Conservation (phyloP, 768 basidiomycete genomes). For the Astraeus odoratus region DNA sequence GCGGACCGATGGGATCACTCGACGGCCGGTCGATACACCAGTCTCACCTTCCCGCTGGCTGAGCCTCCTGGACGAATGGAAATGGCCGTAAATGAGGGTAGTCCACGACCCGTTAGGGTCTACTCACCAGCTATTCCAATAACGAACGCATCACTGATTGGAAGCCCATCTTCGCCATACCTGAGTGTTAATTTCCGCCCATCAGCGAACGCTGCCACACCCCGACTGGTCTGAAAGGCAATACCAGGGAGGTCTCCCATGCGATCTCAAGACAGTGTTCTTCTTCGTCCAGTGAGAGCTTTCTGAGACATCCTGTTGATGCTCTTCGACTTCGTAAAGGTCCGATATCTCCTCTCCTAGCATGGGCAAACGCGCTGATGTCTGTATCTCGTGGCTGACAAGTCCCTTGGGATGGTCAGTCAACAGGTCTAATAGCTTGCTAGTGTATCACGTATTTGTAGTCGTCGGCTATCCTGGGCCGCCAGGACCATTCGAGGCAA, state of each 20-base stretch:
- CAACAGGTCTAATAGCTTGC: not conserved
- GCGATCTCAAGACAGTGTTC: constrained; percentile 75
- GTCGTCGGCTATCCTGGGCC: constrained; percentile 20
- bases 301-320: constrained; percentile 11
- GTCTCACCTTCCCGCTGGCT: constrained; percentile 74
- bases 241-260: constrained; percentile 83
- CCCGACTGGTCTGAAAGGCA: constrained; percentile 5
- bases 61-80: constrained; percentile 55
- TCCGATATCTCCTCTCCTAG: constrained; percentile 22
- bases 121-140: constrained; percentile 74
- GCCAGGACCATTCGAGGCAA: not conserved
- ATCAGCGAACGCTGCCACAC: constrained; percentile 10
- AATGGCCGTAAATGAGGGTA: not conserved
- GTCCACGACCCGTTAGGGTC: not conserved
- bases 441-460: constrained; percentile 19
- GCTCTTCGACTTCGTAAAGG: constrained; percentile 15
- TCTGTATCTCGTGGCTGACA: not conserved
- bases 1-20: not conserved
- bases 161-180: constrained; percentile 72
- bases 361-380: constrained; percentile 11
- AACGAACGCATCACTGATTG: constrained; percentile 71
- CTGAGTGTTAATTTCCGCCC: constrained; percentile 31
- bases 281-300: constrained; percentile 38
- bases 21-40: not conserved
- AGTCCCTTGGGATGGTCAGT: constrained; percentile 1